These are phyloP conservation scores for Strigomonas culicis DNA, from an alignment of 208 protist genomes.

Conservation along the genomic window DNA sequence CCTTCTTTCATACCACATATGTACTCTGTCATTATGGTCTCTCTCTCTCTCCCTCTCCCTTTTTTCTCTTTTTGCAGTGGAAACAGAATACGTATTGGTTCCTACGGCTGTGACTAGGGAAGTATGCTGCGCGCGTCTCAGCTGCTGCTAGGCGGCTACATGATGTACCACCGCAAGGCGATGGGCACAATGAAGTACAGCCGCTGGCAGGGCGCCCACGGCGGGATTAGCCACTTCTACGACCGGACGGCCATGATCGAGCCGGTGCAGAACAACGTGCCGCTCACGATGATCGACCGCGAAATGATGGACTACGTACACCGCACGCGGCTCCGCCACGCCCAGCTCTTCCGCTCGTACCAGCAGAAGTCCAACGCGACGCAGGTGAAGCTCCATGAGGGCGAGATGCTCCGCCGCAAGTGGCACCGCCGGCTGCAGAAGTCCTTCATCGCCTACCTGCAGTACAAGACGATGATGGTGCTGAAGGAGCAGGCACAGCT, in stretches of 20 bases:
- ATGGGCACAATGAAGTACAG: slow-evolving; percentile 88
- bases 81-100: too few species aligned
- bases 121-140: slow-evolving; percentile 40
- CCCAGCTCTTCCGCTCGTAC: slow-evolving; percentile 88
- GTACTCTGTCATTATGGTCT: neutral
- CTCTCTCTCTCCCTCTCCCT: neutral
- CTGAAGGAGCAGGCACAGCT: slow-evolving; percentile 85
- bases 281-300: slow-evolving; percentile 74
- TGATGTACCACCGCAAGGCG: slow-evolving; percentile 88
- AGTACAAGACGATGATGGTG: slow-evolving; percentile 90
- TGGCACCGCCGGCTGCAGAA: slow-evolving; percentile 83
- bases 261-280: slow-evolving; percentile 61
- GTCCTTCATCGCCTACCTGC: slow-evolving; percentile 89
- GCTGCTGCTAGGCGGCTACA: slow-evolving; percentile 57
- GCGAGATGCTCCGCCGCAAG: slow-evolving; percentile 80
- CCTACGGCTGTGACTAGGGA: too few species aligned
- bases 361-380: slow-evolving; percentile 85
- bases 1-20: too few species aligned
- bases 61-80: neutral
- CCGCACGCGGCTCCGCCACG: slow-evolving; percentile 76
- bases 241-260: slow-evolving; percentile 80
- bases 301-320: slow-evolving; percentile 89
- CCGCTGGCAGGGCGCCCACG: slow-evolving; percentile 69
- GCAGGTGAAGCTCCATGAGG: slow-evolving; percentile 83
- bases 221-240: slow-evolving; percentile 85